Conservation (phyloP, 2,329 filamentous ascomycete species). For the Aspergillus pseudoviridinutans region DNA sequence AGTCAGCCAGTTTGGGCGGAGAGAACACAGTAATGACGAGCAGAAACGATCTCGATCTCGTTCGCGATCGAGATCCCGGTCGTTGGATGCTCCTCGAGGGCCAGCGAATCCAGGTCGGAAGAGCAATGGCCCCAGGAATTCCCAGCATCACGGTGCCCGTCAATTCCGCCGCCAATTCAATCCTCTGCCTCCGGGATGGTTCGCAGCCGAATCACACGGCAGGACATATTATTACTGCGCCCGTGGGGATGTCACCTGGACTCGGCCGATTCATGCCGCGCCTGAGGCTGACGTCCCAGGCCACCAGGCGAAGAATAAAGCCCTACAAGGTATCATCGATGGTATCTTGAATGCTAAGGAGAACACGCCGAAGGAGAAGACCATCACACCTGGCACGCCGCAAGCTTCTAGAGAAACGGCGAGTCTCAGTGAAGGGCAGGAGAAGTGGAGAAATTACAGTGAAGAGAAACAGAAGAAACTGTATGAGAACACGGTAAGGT, state of each 20-base stretch:
- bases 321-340: conserved; percentile 80
- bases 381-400: conserved; percentile 61
- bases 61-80: conserved; percentile 47
- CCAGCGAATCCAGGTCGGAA: conserved; percentile 46
- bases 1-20: conserved; percentile 61
- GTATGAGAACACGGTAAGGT: conserved; percentile 84
- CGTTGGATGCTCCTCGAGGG: conserved; percentile 42
- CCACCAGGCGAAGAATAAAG: conserved; percentile 69
- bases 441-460: conserved; percentile 49
- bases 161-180: conserved; percentile 54
- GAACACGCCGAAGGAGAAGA: conserved; percentile 51
- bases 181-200: conserved; percentile 80
- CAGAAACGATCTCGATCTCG: conserved; percentile 48
- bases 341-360: conserved; percentile 70
- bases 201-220: conserved; percentile 68
- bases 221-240: conserved; percentile 82
- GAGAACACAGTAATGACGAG: conserved; percentile 47
- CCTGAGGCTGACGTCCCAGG: conserved; percentile 57
- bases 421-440: conserved; percentile 39
- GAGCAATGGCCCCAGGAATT: conserved; percentile 55
- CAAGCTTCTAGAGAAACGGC: conserved; percentile 56
- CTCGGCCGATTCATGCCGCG: conserved; percentile 67
- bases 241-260: conserved; percentile 75
- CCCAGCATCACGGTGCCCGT: conserved; percentile 54
- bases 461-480: conserved; percentile 89